A percentile compares a stretch with the other conserved stretches of the same genome.
These are phyloP conservation scores for Eruca vesicaria DNA, from an alignment of 441 rosid genomes.

Conservation along the genomic window DNA sequence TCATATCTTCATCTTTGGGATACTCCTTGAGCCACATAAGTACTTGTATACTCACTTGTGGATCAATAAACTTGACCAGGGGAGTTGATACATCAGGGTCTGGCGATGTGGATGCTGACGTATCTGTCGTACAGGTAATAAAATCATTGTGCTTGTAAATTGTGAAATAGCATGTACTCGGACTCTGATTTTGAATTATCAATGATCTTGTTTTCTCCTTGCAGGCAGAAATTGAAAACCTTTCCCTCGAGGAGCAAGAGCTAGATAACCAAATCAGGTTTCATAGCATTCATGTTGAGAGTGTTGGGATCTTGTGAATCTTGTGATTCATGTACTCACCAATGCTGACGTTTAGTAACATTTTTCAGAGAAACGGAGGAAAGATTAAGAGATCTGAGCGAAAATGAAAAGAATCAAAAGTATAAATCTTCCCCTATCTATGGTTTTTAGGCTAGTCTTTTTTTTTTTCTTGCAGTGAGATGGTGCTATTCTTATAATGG, in stretches of 20 bases:
- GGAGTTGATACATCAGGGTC: slow-evolving; percentile 66
- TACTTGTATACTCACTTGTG: slow-evolving; percentile 37
- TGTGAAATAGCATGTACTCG: background rate
- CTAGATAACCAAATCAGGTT: slow-evolving; percentile 88
- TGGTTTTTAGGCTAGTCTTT: background rate
- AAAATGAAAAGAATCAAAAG: slow-evolving; percentile 79
- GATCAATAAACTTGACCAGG: slow-evolving; percentile 52
- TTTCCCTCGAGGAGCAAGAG: slow-evolving; percentile 61
- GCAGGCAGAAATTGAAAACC: slow-evolving; percentile 80
- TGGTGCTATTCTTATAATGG: slow-evolving; percentile 16
- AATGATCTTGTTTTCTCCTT: slow-evolving; percentile 29
- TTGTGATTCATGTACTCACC: slow-evolving; percentile 19
- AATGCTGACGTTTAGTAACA: slow-evolving; percentile 38
- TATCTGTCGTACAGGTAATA: slow-evolving; percentile 64
- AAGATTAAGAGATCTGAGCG: slow-evolving; percentile 68
- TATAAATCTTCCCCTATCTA: slow-evolving; percentile 34
- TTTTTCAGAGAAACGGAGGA: slow-evolving; percentile 77
- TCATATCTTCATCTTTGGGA: slow-evolving; percentile 6
- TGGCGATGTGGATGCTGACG: slow-evolving; percentile 57
- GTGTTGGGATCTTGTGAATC: slow-evolving; percentile 20
- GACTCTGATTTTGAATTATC: slow-evolving; percentile 6
- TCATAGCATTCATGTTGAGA: slow-evolving; percentile 27
- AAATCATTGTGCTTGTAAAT: background rate
- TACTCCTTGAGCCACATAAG: slow-evolving; percentile 19
- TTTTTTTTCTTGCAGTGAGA: slow-evolving; percentile 3